phyloP scores from a whole-genome alignment of 768 basidiomycete species.

The Suillus sp. region DNA sequence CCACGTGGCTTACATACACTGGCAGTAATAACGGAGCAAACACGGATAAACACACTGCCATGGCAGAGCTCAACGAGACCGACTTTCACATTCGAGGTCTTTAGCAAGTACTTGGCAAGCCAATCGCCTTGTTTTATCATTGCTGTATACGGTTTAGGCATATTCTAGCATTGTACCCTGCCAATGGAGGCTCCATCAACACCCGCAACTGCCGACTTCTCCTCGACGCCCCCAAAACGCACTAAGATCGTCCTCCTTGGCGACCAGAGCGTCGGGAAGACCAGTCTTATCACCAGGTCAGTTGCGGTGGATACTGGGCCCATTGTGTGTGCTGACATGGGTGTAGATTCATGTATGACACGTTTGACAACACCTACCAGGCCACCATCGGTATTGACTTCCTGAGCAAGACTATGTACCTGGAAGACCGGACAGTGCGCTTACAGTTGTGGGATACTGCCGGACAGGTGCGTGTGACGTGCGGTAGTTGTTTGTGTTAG shows the following conservation, averaged over 20 bases:
- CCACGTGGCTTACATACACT: constrained; percentile 5
- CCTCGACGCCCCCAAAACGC: constrained; percentile 87
- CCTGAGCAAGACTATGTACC: constrained; percentile 99
- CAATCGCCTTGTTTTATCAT: background rate
- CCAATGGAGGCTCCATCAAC: constrained; percentile 58
- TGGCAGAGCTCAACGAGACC: background rate
- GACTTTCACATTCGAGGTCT: constrained; percentile 10
- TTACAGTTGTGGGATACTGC: constrained; percentile 99
- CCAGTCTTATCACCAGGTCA: constrained; percentile 94
- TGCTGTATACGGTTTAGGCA: constrained; percentile 5
- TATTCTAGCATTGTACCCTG: background rate
- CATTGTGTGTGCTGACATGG: background rate
- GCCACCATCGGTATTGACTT: constrained; percentile 99
- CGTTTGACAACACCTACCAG: constrained; percentile 99
- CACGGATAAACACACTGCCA: constrained; percentile 27
- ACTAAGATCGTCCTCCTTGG: constrained; percentile 96
- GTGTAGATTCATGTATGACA: constrained; percentile 95
- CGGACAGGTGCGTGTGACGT: constrained; percentile 64
- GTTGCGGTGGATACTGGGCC: constrained; percentile 22
- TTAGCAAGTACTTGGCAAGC: background rate
- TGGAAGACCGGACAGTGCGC: constrained; percentile 97
- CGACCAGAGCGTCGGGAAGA: constrained; percentile 98
- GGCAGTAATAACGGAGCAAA: constrained; percentile 19
- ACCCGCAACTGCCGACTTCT: constrained; percentile 80
- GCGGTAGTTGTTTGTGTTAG: background rate